These are phyloP conservation scores for Boletus insuetus DNA, from an alignment of 768 basidiomycete species.

Conservation along the genomic window DNA sequence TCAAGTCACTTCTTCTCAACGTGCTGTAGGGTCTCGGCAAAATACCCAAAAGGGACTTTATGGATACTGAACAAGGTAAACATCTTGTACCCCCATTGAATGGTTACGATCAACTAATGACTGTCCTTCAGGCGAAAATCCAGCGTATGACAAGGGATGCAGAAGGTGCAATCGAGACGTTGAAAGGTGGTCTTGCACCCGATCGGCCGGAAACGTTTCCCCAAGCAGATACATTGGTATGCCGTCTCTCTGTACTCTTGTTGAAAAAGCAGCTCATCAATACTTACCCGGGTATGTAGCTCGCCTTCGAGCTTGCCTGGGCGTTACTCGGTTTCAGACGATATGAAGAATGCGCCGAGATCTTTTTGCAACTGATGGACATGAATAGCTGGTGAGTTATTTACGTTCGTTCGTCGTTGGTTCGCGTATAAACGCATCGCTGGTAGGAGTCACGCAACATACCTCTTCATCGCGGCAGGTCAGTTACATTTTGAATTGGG, in stretches of 20 bases:
- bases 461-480: constrained; percentile 75
- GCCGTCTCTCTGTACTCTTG: background rate
- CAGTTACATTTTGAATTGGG: constrained; percentile 6
- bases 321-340: constrained; percentile 59
- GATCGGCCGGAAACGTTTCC: constrained; percentile 53
- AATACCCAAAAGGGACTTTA: constrained; percentile 64
- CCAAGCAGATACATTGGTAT: constrained; percentile 71
- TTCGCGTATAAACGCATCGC: background rate
- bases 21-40: constrained; percentile 43
- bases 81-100: background rate
- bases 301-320: constrained; percentile 80
- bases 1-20: background rate
- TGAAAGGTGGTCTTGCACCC: constrained; percentile 55
- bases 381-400: constrained; percentile 64
- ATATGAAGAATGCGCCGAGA: constrained; percentile 66
- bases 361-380: constrained; percentile 60
- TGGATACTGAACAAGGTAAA: constrained; percentile 72
- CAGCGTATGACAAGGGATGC: constrained; percentile 68
- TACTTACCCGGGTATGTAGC: constrained; percentile 34
- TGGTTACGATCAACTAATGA: background rate
- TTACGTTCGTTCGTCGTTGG: background rate
- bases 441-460: constrained; percentile 72
- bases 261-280: background rate
- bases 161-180: constrained; percentile 59
- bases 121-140: constrained; percentile 57